Evolutionary conservation across 2,329 filamentous ascomycete species (phyloP), one percentile per base, ranked within the genome.

Genomic region (Aspergillus fischeri): DNA sequence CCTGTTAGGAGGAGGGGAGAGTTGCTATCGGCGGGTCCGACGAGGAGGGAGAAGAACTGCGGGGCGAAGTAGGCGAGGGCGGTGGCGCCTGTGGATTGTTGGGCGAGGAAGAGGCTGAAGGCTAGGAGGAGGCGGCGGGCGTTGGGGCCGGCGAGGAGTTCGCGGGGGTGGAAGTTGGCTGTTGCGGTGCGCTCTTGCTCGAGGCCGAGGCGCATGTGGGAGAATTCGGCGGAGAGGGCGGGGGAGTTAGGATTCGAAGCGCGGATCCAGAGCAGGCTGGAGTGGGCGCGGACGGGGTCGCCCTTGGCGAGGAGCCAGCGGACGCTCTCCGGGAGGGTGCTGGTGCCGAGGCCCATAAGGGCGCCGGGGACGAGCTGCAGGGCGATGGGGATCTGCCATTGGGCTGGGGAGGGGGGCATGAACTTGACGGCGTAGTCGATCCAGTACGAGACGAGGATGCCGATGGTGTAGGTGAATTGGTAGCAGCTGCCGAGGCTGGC

Each of bases 381-480:
- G 0, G 78, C 81, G 53, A 85, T 77, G 1, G 81, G 82, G 28
- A 84, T 76, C 67, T 83, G 81, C 83, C 81, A 85, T 68, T 84
- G 81, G 2, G 67, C 67, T 0, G 77, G 60, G 5, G 44, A 72
- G 3, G 58, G 35, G 3, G 61, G 51, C 56, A 69, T 64, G 21
- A 64, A 65, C 24, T 71, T 67, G 10, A 71, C 63, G 1, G 62
- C 79, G 54, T 82, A 83, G 66, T 83, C 80, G 47, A 83, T 73
- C 79, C 80, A 83, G 65, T 83, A 83, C 3, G 78, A 80, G 0
- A 75, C 70, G 48, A 82, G 78, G 52, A 83, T 82, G 1, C 81
- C 75, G 60, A 78, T 70, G 0, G 78, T 80, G 60, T 76, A 83
- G 59, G 81, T 78, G 55, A 80, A 77, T 61, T 83, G 80, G 63